Base-by-base conservation (phyloP, 768 basidiomycete species). In the Phylloporus rhodoxanthus region DNA sequence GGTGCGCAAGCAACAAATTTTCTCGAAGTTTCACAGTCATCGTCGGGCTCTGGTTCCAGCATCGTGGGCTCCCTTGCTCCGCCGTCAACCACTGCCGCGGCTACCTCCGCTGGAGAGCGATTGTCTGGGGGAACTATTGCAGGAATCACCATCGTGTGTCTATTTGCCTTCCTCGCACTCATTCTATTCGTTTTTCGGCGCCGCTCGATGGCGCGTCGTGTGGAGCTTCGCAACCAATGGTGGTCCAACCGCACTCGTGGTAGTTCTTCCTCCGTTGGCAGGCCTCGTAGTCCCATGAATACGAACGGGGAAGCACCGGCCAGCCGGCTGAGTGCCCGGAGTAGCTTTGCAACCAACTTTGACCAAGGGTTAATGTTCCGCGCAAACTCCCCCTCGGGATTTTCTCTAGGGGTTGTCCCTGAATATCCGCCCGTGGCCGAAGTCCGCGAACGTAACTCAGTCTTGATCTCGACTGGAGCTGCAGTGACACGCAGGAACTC, bases 331-430 rank as follows among this genome's bases (percentile, higher is more conserved):
- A 73, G 67, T 41, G 63, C 69, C 3, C 72, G 81, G 43, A 84
- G 82, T 64, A 84, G 82, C 66, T 85, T 84, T 45, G 84, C 74
- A 15, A 84, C 83, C 15, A 77, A 74, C n/a, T 72, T 75, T 57
- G 79, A 81, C 46, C 75, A 75, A 19, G 70, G 70, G 10, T 54
- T 60, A 45, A 48, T 57, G 37, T 58, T 59, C 48, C 46, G 51
- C 46, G n/a, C 59, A 52, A 30, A 66, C 59, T 32, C 64, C 47
- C 21, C 59, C 53, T 25, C 33, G 5, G 48, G 29, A 34, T 34
- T 43, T 34, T 54, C 60, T 30, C 6, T 21, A 0, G 51, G 51
- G 28, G 52, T 11, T 29, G 1, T 69, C 10, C 77, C 75, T 11
- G 65, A 71, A 14, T 51, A 77, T 8, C 82, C 81, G 6, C 77